Conservation (phyloP, 2,329 filamentous ascomycete genomes). For the Chrysoporthe cubensis region DNA sequence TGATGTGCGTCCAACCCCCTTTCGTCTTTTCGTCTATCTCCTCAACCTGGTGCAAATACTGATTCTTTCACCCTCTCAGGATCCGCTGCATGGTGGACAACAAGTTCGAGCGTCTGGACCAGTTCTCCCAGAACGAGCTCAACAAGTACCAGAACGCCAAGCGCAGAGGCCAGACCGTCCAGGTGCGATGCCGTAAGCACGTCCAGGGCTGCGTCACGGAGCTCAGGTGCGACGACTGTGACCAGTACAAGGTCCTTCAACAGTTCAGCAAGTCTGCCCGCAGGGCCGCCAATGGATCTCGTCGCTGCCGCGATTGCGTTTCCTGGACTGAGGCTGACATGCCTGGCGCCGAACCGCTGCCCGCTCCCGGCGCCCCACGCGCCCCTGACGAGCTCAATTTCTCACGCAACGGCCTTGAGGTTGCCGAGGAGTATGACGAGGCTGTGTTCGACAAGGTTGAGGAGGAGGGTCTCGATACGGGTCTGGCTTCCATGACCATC, state of each 20-base stretch:
- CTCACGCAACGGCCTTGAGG: neutral
- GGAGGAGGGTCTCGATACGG: neutral
- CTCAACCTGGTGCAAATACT: neutral
- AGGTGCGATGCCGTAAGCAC: slow-evolving; percentile 26
- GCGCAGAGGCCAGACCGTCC: neutral
- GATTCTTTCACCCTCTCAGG: slow-evolving; percentile 3
- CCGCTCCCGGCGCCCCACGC: slow-evolving; percentile 17
- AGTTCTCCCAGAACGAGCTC: slow-evolving; percentile 27
- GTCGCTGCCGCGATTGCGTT: slow-evolving; percentile 25
- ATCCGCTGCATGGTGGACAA: slow-evolving; percentile 23
- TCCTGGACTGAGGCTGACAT: slow-evolving; percentile 20
- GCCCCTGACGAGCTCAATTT: slow-evolving; percentile 10
- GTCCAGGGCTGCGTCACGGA: slow-evolving; percentile 8
- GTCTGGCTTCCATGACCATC: neutral
- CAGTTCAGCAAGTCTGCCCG: slow-evolving; percentile 25
- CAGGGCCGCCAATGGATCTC: slow-evolving; percentile 3
- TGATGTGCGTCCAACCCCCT: neutral
- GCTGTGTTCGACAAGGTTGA: neutral
- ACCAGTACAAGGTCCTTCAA: neutral
- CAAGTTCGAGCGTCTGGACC: slow-evolving; percentile 20
- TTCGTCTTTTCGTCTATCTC: neutral
- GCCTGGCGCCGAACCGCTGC: slow-evolving; percentile 11
- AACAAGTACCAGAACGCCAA: slow-evolving; percentile 20
- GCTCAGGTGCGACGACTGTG: slow-evolving; percentile 20
- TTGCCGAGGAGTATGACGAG: neutral